phyloP scores from a whole-genome alignment of 129 eudicot genomes.

The Ambrosia artemisiifolia region DNA sequence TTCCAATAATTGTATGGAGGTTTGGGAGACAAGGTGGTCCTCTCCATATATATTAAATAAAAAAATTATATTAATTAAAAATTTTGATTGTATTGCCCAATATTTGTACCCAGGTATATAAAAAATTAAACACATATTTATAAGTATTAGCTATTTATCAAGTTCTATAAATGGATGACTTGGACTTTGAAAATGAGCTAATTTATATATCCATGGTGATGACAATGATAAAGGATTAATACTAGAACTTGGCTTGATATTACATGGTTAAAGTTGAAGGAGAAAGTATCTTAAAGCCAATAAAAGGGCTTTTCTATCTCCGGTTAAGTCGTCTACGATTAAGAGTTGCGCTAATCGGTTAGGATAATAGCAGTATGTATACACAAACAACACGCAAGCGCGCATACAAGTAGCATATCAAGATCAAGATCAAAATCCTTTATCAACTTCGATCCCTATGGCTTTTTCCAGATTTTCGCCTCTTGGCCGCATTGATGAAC shows the following conservation, averaged over 20 bases:
- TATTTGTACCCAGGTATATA: background rate
- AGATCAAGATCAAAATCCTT: slow-evolving; percentile 3
- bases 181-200: background rate
- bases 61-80: background rate
- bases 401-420: slow-evolving; percentile 12
- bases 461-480: slow-evolving; percentile 46
- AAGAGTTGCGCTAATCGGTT: slow-evolving; percentile 49
- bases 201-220: slow-evolving; percentile 4
- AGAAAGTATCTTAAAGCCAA: slow-evolving; percentile 22
- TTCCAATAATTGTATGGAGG: slow-evolving; percentile 19
- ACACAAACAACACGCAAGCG: slow-evolving; percentile 44
- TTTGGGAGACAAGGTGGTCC: slow-evolving; percentile 28
- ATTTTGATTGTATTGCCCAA: slow-evolving; percentile 7
- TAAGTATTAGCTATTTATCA: background rate
- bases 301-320: slow-evolving; percentile 36
- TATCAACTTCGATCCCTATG: slow-evolving; percentile 36
- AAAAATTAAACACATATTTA: background rate
- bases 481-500: slow-evolving; percentile 81
- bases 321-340: slow-evolving; percentile 29
- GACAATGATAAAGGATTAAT: slow-evolving; percentile 9
- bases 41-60: background rate
- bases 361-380: slow-evolving; percentile 41
- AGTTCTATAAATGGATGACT: background rate
- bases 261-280: slow-evolving; percentile 41
- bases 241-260: slow-evolving; percentile 22